These are phyloP conservation scores for Cicer pinnatifidum DNA, from an alignment of 306 rosid species.

Conservation along the genomic window DNA sequence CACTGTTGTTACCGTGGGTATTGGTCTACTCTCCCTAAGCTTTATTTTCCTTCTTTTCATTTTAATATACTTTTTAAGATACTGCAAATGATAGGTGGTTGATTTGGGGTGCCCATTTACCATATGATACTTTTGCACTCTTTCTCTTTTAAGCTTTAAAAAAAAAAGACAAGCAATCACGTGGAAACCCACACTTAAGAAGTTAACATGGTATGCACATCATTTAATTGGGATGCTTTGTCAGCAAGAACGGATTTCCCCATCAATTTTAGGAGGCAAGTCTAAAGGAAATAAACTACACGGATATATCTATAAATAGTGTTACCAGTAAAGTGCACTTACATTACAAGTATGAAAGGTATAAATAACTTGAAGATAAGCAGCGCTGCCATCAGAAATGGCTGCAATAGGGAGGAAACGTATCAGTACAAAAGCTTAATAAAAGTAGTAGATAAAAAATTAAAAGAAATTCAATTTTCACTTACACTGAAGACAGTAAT, in stretches of 20 bases:
- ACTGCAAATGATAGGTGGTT: too few relatives aligned
- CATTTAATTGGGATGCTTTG: conserved; percentile 20
- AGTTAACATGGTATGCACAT: conserved; percentile 1
- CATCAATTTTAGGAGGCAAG: not conserved
- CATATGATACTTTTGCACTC: too few relatives aligned
- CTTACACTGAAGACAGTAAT: conserved; percentile 89
- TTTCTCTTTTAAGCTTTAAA: too few relatives aligned
- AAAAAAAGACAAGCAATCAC: conserved; percentile 2
- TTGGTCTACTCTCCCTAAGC: too few relatives aligned
- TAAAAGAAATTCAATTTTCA: conserved; percentile 40
- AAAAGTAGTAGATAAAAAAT: conserved; percentile 10
- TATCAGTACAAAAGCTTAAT: conserved; percentile 45
- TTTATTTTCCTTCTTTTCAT: too few relatives aligned
- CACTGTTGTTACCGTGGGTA: too few relatives aligned
- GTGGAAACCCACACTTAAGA: conserved; percentile 33
- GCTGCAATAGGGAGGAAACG: conserved; percentile 57
- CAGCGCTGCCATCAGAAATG: conserved; percentile 89
- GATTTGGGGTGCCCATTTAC: too few relatives aligned
- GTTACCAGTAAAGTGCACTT: conserved; percentile 50
- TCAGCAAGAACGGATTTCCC: conserved; percentile 18
- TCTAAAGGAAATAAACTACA: conserved; percentile 34
- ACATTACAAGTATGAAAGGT: conserved; percentile 92
- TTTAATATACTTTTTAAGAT: too few relatives aligned
- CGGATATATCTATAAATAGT: conserved; percentile 12
- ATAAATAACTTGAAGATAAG: conserved; percentile 87